phyloP scores from a whole-genome alignment of 225 moss, liverwort and hornwort species.

The Thuidium tamariscinum region DNA sequence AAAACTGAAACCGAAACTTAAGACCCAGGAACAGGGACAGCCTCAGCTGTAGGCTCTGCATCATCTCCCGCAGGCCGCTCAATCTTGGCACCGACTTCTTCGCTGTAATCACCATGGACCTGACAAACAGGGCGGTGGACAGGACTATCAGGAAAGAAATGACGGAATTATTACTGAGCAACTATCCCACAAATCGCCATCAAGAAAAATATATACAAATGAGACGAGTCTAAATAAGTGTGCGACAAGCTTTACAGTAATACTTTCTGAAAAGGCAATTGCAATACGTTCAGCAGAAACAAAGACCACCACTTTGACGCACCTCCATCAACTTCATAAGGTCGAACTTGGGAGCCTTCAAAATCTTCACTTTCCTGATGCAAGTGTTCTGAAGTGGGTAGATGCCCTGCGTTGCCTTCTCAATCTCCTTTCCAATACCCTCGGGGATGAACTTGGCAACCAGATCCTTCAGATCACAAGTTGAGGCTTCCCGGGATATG shows the following conservation, averaged over 20 bases:
- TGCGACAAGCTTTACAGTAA: background rate
- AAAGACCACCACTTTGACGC: background rate
- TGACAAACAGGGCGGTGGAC: background rate
- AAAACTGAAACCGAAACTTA: background rate
- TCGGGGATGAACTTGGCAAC: conserved; percentile 17
- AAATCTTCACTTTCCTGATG: conserved; percentile 2
- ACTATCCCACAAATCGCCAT: background rate
- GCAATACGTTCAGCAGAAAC: background rate
- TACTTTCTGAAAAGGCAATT: background rate
- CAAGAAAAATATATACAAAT: background rate
- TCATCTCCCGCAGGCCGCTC: background rate
- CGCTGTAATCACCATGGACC: background rate
- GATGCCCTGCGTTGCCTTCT: background rate
- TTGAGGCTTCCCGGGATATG: conserved; percentile 7
- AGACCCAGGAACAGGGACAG: conserved; percentile 5
- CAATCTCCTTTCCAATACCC: background rate
- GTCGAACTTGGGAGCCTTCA: conserved; percentile 18
- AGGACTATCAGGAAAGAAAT: background rate
- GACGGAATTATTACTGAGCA: background rate
- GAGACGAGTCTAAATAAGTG: background rate
- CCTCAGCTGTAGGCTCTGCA: background rate
- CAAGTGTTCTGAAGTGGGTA: background rate
- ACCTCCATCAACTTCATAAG: conserved; percentile 16
- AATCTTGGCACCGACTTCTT: background rate
- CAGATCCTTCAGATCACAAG: conserved; percentile 2